Conservation (phyloP, 2,329 filamentous ascomycete species). For the Aspergillus amoenus region DNA sequence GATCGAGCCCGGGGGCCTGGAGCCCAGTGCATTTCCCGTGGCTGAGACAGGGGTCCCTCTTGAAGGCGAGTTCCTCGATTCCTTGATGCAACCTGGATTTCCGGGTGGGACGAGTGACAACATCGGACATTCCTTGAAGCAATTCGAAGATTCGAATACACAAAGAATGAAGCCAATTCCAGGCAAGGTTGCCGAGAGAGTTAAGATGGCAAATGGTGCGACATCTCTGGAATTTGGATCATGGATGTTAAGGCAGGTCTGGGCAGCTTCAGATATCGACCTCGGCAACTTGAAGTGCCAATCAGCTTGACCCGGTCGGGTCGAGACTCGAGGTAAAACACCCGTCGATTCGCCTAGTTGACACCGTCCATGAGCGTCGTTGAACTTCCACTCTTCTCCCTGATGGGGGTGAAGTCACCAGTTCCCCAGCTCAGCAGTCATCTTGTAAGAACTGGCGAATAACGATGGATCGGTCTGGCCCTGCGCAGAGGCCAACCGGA, state of each 20-base stretch:
- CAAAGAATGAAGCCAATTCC: not conserved
- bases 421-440: too few species aligned
- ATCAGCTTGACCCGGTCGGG: too few species aligned
- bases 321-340: too few species aligned
- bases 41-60: not conserved
- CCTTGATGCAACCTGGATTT: not conserved
- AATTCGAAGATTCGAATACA: not conserved
- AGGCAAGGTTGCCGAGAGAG: not conserved
- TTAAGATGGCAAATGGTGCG: not conserved
- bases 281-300: too few species aligned
- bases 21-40: not conserved
- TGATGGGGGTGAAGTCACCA: too few species aligned
- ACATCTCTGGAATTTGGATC: not conserved
- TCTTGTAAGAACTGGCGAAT: not conserved
- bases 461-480: constrained; percentile 11
- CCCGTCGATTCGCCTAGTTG: too few species aligned
- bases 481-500: constrained; percentile 7
- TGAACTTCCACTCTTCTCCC: too few species aligned
- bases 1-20: not conserved
- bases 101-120: not conserved
- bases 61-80: not conserved
- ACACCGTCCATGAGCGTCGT: too few species aligned
- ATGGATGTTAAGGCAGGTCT: not conserved
- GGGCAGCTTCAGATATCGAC: too few species aligned
- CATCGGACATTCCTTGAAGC: not conserved